These are phyloP conservation scores for Leptoxyphium fumago DNA, from an alignment of 2,329 filamentous ascomycete genomes.

Conservation along the genomic window DNA sequence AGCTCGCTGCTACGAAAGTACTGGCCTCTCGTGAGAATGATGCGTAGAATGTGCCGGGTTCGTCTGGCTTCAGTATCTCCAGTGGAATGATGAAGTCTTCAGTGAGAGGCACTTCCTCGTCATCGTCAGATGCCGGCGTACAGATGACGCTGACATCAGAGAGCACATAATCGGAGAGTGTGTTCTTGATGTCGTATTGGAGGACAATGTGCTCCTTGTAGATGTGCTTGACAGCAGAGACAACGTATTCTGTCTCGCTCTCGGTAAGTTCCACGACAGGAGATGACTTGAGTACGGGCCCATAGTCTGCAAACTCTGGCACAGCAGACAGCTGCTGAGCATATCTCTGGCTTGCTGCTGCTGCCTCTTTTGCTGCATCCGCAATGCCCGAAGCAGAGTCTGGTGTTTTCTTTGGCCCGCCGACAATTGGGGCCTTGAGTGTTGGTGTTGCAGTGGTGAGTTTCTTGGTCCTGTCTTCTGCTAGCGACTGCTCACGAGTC, in stretches of 20 bases:
- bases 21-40: conserved; percentile 76
- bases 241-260: conserved; percentile 93
- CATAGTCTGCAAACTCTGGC: conserved; percentile 82
- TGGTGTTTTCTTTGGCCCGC: conserved; percentile 52
- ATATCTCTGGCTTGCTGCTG: conserved; percentile 75
- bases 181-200: conserved; percentile 97
- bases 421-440: conserved; percentile 78
- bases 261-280: conserved; percentile 79
- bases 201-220: conserved; percentile 95
- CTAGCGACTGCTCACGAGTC: conserved; percentile 87
- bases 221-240: conserved; percentile 85
- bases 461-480: conserved; percentile 94
- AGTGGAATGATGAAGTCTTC: conserved; percentile 92
- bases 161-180: conserved; percentile 74
- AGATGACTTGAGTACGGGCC: conserved; percentile 83
- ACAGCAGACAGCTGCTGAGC: conserved; percentile 75
- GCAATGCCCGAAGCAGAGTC: conserved; percentile 57
- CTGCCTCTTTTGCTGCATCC: conserved; percentile 55
- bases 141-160: conserved; percentile 78
- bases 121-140: conserved; percentile 66
- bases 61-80: conserved; percentile 65
- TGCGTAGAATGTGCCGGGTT: conserved; percentile 87
- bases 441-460: conserved; percentile 83
- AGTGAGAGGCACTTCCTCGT: conserved; percentile 51
- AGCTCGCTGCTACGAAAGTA: conserved; percentile 64